Evolutionary conservation across 2,329 filamentous ascomycete species (phyloP).

Genomic region (Escovopsis weberi): DNA sequence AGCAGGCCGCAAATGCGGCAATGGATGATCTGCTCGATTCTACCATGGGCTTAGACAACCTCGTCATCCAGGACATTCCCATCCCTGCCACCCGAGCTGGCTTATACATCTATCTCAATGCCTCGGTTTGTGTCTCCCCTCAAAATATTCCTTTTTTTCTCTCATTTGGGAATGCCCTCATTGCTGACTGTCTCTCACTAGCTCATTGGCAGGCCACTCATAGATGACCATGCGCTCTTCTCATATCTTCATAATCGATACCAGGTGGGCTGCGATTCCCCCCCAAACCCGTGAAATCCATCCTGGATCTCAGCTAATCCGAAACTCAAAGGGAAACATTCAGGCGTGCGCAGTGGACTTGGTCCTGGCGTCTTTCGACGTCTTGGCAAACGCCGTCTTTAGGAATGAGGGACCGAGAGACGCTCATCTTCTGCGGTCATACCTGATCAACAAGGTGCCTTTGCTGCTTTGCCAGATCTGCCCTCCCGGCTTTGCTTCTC

Average conservation of each 20-base stretch:
- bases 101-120: slow-evolving; percentile 73
- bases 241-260: slow-evolving; percentile 77
- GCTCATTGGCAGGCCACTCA: slow-evolving; percentile 67
- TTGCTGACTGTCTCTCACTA: slow-evolving; percentile 18
- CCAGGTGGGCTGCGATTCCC: slow-evolving; percentile 36
- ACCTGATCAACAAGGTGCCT: slow-evolving; percentile 57
- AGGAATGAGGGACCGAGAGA: slow-evolving; percentile 39
- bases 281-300: neutral
- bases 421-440: slow-evolving; percentile 69
- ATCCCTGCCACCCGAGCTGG: slow-evolving; percentile 64
- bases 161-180: neutral
- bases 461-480: slow-evolving; percentile 37
- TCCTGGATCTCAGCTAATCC: neutral
- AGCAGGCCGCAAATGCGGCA: slow-evolving; percentile 29
- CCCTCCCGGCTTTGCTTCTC: slow-evolving; percentile 57
- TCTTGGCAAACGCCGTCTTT: slow-evolving; percentile 76
- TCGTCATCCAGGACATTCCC: slow-evolving; percentile 49
- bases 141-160: neutral
- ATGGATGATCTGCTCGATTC: slow-evolving; percentile 46
- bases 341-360: slow-evolving; percentile 68
- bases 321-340: slow-evolving; percentile 46
- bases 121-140: slow-evolving; percentile 41
- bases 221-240: slow-evolving; percentile 68
- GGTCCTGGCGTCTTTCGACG: slow-evolving; percentile 77
- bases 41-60: slow-evolving; percentile 38